Conservation (phyloP, 1,139 yeast species). For the Sugiyamaella neomexicana region DNA sequence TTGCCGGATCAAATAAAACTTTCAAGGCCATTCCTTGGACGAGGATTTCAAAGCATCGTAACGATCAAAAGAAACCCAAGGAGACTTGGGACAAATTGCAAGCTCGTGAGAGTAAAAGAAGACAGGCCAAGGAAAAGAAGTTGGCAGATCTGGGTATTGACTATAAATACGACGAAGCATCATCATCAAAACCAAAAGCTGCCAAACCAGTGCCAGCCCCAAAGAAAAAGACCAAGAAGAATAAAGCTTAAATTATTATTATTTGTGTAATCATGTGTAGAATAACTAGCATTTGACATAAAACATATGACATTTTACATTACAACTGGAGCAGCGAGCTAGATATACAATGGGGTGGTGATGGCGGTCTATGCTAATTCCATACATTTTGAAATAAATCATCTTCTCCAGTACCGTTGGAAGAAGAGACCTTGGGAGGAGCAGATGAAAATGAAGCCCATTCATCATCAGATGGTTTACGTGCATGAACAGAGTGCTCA, state of each 20-base stretch:
- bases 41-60: constrained; percentile 53
- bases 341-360: too few relatives aligned
- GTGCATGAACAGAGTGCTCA: constrained; percentile 15
- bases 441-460: constrained; percentile 33
- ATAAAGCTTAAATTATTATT: constrained; percentile 19
- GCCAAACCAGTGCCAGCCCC: constrained; percentile 2
- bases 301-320: too few relatives aligned
- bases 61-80: constrained; percentile 57
- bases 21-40: constrained; percentile 66
- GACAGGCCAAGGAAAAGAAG: constrained; percentile 49
- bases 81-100: constrained; percentile 62
- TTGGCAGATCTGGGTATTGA: constrained; percentile 57
- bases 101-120: constrained; percentile 51
- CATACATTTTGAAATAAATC: constrained; percentile 71
- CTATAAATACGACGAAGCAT: constrained; percentile 33
- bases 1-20: constrained; percentile 55
- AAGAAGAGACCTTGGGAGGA: constrained; percentile 30
- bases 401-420: constrained; percentile 46
- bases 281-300: constrained; percentile 6
- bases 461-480: constrained; percentile 25
- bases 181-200: not conserved
- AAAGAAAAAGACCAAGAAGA: constrained; percentile 6
- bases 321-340: too few relatives aligned
- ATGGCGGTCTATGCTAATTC: constrained; percentile 37
- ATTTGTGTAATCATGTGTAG: constrained; percentile 13